Evolutionary conservation across 768 basidiomycete genomes (phyloP).

Genomic region (Rhizopogon sp.): DNA sequence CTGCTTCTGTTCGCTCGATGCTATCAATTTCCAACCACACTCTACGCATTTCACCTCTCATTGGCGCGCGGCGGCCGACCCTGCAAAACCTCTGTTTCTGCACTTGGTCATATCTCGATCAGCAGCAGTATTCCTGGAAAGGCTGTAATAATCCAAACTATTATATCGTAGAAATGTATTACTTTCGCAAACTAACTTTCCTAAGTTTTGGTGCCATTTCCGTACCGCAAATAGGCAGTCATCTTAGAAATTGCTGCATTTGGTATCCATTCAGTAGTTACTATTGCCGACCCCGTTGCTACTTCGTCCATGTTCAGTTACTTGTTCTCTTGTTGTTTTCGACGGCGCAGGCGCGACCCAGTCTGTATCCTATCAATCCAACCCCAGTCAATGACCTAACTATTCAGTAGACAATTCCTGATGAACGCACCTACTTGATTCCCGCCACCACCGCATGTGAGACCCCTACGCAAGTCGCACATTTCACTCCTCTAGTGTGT

Average conservation of each 20-base stretch:
- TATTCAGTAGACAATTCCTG: conserved; percentile 7
- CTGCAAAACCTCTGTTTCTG: background rate
- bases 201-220: background rate
- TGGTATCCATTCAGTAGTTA: background rate
- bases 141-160: background rate
- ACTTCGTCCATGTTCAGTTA: conserved; percentile 20
- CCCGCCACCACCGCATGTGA: conserved; percentile 18
- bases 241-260: conserved; percentile 4
- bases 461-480: conserved; percentile 17
- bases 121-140: background rate
- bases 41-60: too few species aligned
- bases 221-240: background rate
- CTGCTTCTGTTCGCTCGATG: too few species aligned
- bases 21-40: too few species aligned
- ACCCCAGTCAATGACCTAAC: background rate
- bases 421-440: conserved; percentile 25
- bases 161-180: too few species aligned
- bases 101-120: background rate
- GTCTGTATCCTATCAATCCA: conserved; percentile 10
- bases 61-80: background rate
- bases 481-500: background rate
- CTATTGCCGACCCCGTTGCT: background rate
- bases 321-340: conserved; percentile 25
- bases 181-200: too few species aligned
- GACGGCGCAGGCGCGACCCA: conserved; percentile 12